Conservation (phyloP, 805 yeast species). For the Diddensiella caesifluorescens region DNA sequence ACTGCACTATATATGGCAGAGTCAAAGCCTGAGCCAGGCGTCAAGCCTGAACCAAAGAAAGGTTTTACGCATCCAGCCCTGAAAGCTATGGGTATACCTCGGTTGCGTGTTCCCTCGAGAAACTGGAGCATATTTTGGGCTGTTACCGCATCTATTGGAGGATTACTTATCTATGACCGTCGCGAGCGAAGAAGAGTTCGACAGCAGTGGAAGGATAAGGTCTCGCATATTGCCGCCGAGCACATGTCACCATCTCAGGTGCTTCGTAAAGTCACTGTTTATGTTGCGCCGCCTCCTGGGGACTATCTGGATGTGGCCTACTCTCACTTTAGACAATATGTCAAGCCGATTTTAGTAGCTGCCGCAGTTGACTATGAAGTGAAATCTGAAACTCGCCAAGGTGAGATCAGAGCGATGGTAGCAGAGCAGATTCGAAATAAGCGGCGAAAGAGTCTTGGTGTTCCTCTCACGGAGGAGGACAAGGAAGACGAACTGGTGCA, state of each 20-base stretch:
- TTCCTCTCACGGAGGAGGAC: slow-evolving; percentile 22
- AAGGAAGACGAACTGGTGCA: slow-evolving; percentile 30
- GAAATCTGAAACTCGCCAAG: slow-evolving; percentile 75
- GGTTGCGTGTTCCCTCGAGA: slow-evolving; percentile 74
- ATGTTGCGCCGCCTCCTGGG: slow-evolving; percentile 95
- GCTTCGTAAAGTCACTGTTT: slow-evolving; percentile 75
- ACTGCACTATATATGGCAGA: background rate
- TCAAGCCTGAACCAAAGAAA: slow-evolving; percentile 11
- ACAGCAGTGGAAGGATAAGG: slow-evolving; percentile 56
- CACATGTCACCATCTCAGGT: slow-evolving; percentile 43
- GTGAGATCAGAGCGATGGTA: slow-evolving; percentile 74
- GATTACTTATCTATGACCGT: slow-evolving; percentile 78
- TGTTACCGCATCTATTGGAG: slow-evolving; percentile 56
- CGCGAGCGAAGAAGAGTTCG: slow-evolving; percentile 64
- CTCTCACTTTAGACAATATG: slow-evolving; percentile 66
- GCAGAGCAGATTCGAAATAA: slow-evolving; percentile 75
- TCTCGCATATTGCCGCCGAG: slow-evolving; percentile 47
- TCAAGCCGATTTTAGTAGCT: slow-evolving; percentile 80
- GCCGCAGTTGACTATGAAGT: slow-evolving; percentile 82
- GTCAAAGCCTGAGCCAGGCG: background rate
- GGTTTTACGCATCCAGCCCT: slow-evolving; percentile 25
- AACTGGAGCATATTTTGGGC: slow-evolving; percentile 92
- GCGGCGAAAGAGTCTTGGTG: slow-evolving; percentile 42
- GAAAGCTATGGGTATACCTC: slow-evolving; percentile 70
- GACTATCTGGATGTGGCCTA: slow-evolving; percentile 75